Conservation (phyloP, 257 asterid species). For the Oldenlandia corymbosa region DNA sequence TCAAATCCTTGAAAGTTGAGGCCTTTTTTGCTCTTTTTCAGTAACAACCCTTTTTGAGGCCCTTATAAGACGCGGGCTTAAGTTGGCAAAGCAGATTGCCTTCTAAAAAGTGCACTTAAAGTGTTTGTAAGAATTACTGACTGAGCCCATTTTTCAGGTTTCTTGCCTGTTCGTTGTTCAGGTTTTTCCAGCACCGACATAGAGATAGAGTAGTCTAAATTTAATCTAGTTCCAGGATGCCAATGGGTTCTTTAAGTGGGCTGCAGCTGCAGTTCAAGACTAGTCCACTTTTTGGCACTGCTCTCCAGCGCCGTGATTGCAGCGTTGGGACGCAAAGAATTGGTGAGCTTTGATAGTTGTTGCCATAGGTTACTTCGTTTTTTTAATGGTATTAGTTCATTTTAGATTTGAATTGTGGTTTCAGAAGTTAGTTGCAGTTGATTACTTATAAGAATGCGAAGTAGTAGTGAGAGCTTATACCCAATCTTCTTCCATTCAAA, state of each 20-base stretch:
- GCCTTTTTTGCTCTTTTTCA: too few relatives aligned
- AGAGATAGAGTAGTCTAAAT: not conserved
- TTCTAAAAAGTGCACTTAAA: slow-evolving; percentile 10
- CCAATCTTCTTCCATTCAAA: too few relatives aligned
- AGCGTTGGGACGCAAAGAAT: slow-evolving; percentile 25
- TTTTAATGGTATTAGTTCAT: not conserved
- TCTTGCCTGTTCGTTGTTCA: not conserved
- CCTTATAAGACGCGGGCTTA: too few relatives aligned
- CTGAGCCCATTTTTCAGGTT: slow-evolving; percentile 12
- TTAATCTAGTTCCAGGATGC: not conserved
- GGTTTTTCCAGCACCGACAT: not conserved
- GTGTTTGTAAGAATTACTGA: slow-evolving; percentile 48
- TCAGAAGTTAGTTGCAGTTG: not conserved
- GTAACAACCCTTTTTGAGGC: too few relatives aligned
- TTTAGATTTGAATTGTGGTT: not conserved
- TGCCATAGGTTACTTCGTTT: not conserved
- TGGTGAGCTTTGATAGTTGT: slow-evolving; percentile 27
- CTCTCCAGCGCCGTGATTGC: slow-evolving; percentile 18
- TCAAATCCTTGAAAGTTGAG: too few relatives aligned
- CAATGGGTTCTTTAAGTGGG: slow-evolving; percentile 8
- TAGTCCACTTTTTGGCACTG: slow-evolving; percentile 43
- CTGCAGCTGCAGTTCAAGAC: slow-evolving; percentile 34
- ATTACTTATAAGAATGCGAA: too few relatives aligned
- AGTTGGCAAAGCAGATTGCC: too few relatives aligned
- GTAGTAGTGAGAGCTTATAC: too few relatives aligned